Evolutionary conservation across 768 basidiomycete genomes (phyloP), one percentile per base, ranked within the genome.

Genomic region (Panellus pusillus): DNA sequence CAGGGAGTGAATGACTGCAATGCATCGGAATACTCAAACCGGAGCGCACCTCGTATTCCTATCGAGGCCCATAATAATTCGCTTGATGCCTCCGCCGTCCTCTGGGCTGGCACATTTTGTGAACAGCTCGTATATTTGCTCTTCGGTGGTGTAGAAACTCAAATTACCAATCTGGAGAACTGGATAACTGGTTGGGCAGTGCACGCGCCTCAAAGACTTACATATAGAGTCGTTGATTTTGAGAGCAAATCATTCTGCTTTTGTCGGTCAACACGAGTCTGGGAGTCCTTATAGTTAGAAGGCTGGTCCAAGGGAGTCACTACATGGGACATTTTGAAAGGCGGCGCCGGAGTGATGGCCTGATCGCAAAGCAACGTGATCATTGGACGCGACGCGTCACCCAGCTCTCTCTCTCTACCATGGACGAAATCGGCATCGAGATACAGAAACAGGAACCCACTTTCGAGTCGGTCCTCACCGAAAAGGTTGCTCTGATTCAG

Each of bases 231-330:
- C 20, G 86, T 84, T 6, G 93, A 93, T 65, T 86, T 90, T 39
- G 81, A 69, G 36, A 97, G 83, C n/a, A 91, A 67, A 8, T 93
- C 87, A 61, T 86, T 81, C 66, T 95, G 93, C 60, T 71, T 86
- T 61, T 82, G 78, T 58, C 89, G 79, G 74, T 97, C 89, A 47
- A 93, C 73, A 50, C 87, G 82, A 36, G 79, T 77, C 71, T 95
- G 90, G 13, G 91, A 95, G 72, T 99, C 96, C 69, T 94, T 93
- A 74, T 99, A 99, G 70, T 93, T 93, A 6, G 94, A 97, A 42
- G 94, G 95, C 70, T 93, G 89, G 74, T 98, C 96, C 61, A 98
- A 79, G 31, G 87, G 71, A 27, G 79, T 66, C 43, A 96, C 87
- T 63, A 96, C 86, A 76, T 95, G 87, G 39, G 94, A 84, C 93